phyloP scores from a whole-genome alignment of 2,329 filamentous ascomycete genomes.

The Exutisphaerella laricina region DNA sequence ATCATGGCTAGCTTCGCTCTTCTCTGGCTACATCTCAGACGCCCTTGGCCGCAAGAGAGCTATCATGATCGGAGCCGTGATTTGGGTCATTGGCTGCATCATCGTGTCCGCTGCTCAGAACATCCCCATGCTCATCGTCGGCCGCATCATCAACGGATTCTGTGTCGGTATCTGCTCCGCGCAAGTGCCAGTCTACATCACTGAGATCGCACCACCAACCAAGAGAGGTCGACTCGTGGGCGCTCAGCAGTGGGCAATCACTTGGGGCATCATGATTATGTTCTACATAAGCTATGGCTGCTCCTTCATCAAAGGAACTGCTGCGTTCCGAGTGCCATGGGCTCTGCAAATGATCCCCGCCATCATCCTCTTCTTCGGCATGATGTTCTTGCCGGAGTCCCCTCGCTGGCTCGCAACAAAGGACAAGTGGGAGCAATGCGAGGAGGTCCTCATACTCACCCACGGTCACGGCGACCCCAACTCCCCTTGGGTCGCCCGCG shows the following conservation, averaged over 20 bases:
- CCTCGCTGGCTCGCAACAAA: constrained; percentile 52
- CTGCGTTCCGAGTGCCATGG: constrained; percentile 50
- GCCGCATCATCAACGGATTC: constrained; percentile 65
- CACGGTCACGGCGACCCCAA: constrained; percentile 36
- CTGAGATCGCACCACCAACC: constrained; percentile 56
- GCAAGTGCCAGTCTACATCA: constrained; percentile 64
- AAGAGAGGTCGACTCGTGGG: constrained; percentile 62
- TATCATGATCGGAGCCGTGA: constrained; percentile 41
- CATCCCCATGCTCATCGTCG: constrained; percentile 65
- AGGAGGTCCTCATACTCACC: constrained; percentile 39
- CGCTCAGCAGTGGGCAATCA: constrained; percentile 69
- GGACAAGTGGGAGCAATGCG: constrained; percentile 42
- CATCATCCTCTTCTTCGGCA: constrained; percentile 36
- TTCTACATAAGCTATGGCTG: constrained; percentile 55
- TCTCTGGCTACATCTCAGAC: constrained; percentile 57
- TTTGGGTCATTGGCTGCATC: constrained; percentile 54
- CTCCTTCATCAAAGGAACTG: constrained; percentile 53
- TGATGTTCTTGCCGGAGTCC: constrained; percentile 59
- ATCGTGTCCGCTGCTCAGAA: constrained; percentile 60
- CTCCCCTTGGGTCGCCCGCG: constrained; percentile 53
- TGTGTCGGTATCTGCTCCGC: constrained; percentile 68
- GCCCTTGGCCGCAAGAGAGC: constrained; percentile 48
- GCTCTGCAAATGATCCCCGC: constrained; percentile 47
- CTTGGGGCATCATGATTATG: constrained; percentile 34
- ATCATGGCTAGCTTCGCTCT: constrained; percentile 60